Evolutionary conservation across 805 yeast genomes (phyloP).

Genomic region (Yarrowia sp.): DNA sequence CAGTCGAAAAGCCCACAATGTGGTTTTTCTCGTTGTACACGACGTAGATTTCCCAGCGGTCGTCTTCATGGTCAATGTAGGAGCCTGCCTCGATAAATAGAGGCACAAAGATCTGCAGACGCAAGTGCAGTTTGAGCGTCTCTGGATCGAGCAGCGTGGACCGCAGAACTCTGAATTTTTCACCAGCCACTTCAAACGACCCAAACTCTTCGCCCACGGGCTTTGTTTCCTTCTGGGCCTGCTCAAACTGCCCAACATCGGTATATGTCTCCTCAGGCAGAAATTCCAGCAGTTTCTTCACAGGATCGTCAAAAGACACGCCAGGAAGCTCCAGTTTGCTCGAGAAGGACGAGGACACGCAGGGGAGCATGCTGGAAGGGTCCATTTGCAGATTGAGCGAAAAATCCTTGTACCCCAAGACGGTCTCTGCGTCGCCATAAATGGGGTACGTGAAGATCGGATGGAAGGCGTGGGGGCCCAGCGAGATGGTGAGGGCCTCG

Average conservation of each 20-base stretch:
- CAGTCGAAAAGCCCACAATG: constrained; percentile 78
- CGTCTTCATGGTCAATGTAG: constrained; percentile 73
- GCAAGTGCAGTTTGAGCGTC: constrained; percentile 55
- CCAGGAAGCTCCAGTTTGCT: constrained; percentile 47
- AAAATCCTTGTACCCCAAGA: constrained; percentile 77
- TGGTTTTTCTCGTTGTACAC: constrained; percentile 46
- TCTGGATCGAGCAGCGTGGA: constrained; percentile 44
- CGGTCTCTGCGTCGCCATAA: constrained; percentile 85
- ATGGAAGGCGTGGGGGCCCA: constrained; percentile 47
- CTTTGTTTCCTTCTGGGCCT: no score
- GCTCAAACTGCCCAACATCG: constrained; percentile 57
- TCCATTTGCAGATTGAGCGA: constrained; percentile 66
- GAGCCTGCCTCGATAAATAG: constrained; percentile 93
- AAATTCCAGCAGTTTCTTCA: constrained; percentile 51
- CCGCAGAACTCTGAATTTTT: constrained; percentile 53
- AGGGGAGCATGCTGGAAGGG: constrained; percentile 68
- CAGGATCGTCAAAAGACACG: constrained; percentile 58
- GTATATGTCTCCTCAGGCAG: constrained; percentile 59
- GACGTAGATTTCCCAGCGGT: constrained; percentile 75
- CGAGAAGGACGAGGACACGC: constrained; percentile 57
- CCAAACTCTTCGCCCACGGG: constrained; percentile 43
- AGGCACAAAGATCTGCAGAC: constrained; percentile 77
- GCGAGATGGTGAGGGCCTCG: constrained; percentile 57
- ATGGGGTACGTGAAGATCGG: constrained; percentile 91
- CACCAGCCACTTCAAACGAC: constrained; percentile 34